Evolutionary conservation across 202 grass and related monocot species (phyloP), one percentile per base, ranked within the genome.

Genomic region (Digitaria exilis): DNA sequence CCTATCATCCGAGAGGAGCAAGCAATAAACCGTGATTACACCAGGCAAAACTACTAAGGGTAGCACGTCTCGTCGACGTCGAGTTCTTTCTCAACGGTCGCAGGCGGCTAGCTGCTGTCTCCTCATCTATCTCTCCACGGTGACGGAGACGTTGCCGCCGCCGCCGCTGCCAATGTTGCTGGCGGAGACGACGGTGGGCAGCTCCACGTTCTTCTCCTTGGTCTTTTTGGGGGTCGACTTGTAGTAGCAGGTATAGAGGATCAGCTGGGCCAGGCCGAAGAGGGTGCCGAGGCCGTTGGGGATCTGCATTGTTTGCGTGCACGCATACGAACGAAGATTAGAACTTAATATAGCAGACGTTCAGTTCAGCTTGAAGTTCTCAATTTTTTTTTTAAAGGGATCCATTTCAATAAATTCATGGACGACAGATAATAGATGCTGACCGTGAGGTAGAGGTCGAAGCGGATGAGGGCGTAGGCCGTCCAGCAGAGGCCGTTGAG

Each of bases 171-270:
- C 51, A 2, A 44, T 8, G 51, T 63, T 77, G 71, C 71, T 19
- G 71, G 50, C 17, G 12, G 84, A 5, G 63, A 41, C 49, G 17
- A 62, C 65, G 19, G 84, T 68, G 49, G 84, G 88, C 43, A 93
- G 51, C 77, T 90, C 91, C 8, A 90, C 61, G 71, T 75, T 58
- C 79, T 85, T 77, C 31, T 90, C 37, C 37, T 39, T 39, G 37
- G 37, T 72, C n/a, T n/a, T n/a, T 52, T 30, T 81, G 9, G 85
- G 85, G 13, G 85, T 94, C 16, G 83, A 44, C 46, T 26, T 77
- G 31, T 81, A 87, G 73, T 89, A 94, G 24, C 76, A 85, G 18
- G 60, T 71, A 58, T 97, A 97, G 22, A 97, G 81, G 44, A 90
- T 74, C 58, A 94, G 61, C 77, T 97, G 94, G 3, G 69, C 32